Base-by-base conservation (phyloP, 805 yeast genomes). In the Lipomyces chichibuensis region DNA sequence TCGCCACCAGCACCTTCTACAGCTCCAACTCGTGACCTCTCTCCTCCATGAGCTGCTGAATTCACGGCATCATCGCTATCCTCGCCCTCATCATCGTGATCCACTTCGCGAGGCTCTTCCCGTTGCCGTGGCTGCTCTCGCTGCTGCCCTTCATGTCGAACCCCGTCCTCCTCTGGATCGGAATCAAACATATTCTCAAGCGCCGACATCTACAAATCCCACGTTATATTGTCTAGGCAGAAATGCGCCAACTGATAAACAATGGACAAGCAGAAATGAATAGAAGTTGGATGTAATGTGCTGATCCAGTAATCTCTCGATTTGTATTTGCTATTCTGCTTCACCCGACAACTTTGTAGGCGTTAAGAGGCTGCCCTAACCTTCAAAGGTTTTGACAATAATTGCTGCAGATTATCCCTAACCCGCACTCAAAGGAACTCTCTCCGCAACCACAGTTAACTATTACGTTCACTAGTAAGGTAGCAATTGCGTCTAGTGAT, bases 101-200 rank as follows among this genome's bases (percentile, higher is more conserved):
- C 32, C 20, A 57, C 53, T 43, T 46, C 61, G 25, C 60, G 64
- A 43, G 20, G 53, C 20, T 39, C 17, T 20, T 54, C 71, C 55
- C 46, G 53, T 32, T 13, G 25, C 29, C 23, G 17, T 9, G 56
- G 20, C 39, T 54, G 51, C 25, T 65, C 43, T 52, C 61, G 65
- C 35, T 59, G 60, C 25, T 43, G 23, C 55, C 17, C 37, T n/a
- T 55, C 70, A 39, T 67, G 65, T 29, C 56, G 62, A 32, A 37
- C 25, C 56, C 37, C 37, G 32, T 55, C 70, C 33, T 60, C 69
- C 66, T 69, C 72, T 56, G 65, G 64, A 37, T 62, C 71, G 57
- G 69, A 65, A 57, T 66, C 71, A 63, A 69, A 69, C 67, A 67
- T 67, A 54, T 66, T 67, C 61, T 53, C 71, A 11, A 67, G 65